Base-by-base conservation (phyloP, 768 basidiomycete genomes). In the Pisolithus orientalis region DNA sequence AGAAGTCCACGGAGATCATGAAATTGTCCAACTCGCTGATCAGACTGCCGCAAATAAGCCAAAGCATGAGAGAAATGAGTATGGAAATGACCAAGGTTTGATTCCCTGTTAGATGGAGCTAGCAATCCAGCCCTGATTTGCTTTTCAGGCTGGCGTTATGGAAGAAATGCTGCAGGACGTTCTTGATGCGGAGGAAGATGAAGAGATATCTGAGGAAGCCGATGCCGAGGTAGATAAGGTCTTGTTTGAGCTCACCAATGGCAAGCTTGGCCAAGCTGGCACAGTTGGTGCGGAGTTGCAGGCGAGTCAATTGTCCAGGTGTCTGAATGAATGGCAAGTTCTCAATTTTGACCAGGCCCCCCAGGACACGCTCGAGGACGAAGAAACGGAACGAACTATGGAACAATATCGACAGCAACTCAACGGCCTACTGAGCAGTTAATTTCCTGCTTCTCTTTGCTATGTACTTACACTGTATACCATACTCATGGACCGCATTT, bases 1-100 rank as follows among this genome's bases (percentile, higher is more conserved):
- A 97, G 71, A 96, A 94, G 70, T 96, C 94, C 6, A 94, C 95
- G 1, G 94, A 98, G 67, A 97, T 98, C 55, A 98, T 99, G 94
- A 98, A 89, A 71, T 77, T 94, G 39, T 94, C 94, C n/a, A 98
- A 95, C 71, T 73, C 86, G 27, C 78, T 98, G 44, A 75, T 98
- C 58, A 94, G 85, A 62, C 77, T 99, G 14, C 96, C 96, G 16
- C 93, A 98, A 67, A 82, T 98, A 45, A 88, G 86, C 69, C 85
- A 83, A 56, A 80, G 82, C 1, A 99, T 99, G 96, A 82, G 93
- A 34, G 89, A 96, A 63, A 94, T 99, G 93, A 92, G 88, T 60
- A 92, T 94, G 87, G 96, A 99, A 70, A 97, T 98, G 96, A 98
- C 90, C 56, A 98, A 98, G 82, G 95, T 87, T 58, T 39, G 75